phyloP scores from a whole-genome alignment of 2,329 filamentous ascomycete species.

The Xylariaceae sp. region DNA sequence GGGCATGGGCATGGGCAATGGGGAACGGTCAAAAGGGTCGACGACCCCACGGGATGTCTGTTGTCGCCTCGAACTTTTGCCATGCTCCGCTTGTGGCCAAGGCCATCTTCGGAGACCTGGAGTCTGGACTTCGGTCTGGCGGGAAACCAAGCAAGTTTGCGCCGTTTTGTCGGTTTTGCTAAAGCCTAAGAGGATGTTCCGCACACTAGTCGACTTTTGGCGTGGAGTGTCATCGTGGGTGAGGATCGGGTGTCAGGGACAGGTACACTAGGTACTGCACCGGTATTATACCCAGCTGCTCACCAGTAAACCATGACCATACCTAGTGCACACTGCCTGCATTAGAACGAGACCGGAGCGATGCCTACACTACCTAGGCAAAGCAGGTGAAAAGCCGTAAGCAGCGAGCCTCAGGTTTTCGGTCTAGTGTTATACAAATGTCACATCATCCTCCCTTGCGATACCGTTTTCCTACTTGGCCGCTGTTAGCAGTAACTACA shows the following conservation, averaged over 20 bases:
- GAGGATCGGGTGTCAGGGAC: too few relatives aligned
- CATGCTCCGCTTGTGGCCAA: too few relatives aligned
- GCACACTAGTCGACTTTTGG: background rate
- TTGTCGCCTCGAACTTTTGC: too few relatives aligned
- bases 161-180: too few relatives aligned
- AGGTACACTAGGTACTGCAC: background rate
- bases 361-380: background rate
- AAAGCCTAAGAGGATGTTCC: background rate
- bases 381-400: background rate
- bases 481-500: too few relatives aligned
- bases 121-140: background rate
- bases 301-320: too few relatives aligned
- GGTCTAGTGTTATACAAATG: background rate
- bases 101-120: too few relatives aligned
- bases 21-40: background rate
- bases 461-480: background rate
- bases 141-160: background rate
- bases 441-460: background rate
- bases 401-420: background rate
- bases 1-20: background rate
- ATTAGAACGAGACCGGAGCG: too few relatives aligned
- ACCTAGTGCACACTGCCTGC: too few relatives aligned
- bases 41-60: background rate
- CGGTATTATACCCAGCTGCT: too few relatives aligned
- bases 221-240: too few relatives aligned